Evolutionary conservation across 2,329 filamentous ascomycete genomes (phyloP).

Genomic region (Aspergillus fumigatus): DNA sequence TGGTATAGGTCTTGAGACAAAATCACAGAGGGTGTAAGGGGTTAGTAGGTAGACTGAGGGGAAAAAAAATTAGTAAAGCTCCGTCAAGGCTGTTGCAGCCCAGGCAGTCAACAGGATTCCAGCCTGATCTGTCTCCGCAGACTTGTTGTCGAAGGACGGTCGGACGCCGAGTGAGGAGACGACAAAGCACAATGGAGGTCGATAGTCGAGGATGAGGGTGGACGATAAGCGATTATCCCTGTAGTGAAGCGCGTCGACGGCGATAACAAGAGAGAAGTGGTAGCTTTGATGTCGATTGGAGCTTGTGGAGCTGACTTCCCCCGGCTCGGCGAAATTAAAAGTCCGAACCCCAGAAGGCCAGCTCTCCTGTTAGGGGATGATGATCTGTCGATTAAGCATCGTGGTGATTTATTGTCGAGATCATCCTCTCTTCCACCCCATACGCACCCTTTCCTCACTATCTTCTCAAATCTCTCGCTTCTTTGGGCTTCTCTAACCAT

Average conservation of each 20-base stretch:
- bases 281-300: constrained; percentile 14
- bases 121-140: constrained; percentile 14
- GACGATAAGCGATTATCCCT: constrained; percentile 3
- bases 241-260: constrained; percentile 17
- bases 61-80: constrained; percentile 10
- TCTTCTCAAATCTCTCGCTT: not conserved
- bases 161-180: not conserved
- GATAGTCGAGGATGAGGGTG: not conserved
- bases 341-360: constrained; percentile 18
- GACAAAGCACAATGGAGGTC: not conserved
- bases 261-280: constrained; percentile 12
- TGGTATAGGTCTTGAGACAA: constrained; percentile 14
- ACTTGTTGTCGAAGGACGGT: constrained; percentile 8
- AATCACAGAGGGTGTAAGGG: constrained; percentile 11
- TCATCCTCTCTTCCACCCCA: not conserved
- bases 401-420: not conserved
- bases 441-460: not conserved
- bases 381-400: constrained; percentile 1
- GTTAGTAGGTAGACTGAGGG: constrained; percentile 10
- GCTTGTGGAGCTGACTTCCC: constrained; percentile 10
- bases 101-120: constrained; percentile 12
- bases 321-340: constrained; percentile 20
- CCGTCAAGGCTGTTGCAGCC: constrained; percentile 11
- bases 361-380: constrained; percentile 9
- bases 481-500: not conserved